A percentile compares a stretch with the other conserved stretches of the same genome.
phyloP scores from a whole-genome alignment of 768 basidiomycete genomes.

The Pholiota microspora region DNA sequence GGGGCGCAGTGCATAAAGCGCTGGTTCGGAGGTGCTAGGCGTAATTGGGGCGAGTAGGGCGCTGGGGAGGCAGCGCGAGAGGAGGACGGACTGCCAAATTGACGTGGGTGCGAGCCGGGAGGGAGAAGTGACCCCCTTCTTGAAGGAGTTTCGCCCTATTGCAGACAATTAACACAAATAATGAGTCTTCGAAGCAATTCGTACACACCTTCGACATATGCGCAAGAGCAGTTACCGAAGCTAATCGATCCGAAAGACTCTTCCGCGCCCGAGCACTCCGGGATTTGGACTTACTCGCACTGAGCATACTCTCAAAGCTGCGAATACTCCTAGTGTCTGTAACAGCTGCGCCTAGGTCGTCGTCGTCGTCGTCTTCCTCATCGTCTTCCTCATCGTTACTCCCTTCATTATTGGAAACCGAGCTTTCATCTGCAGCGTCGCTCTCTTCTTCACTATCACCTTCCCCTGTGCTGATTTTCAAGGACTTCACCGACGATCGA shows the following conservation, averaged over 20 bases:
- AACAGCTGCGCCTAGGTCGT: slow-evolving; percentile 33
- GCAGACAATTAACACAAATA: background rate
- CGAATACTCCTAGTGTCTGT: slow-evolving; percentile 72
- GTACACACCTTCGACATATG: slow-evolving; percentile 22
- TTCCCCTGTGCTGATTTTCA: slow-evolving; percentile 18
- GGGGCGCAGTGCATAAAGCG: slow-evolving; percentile 71
- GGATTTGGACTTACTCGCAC: slow-evolving; percentile 33
- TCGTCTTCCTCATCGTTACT: slow-evolving; percentile 38
- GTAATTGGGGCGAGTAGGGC: slow-evolving; percentile 30
- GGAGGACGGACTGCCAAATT: slow-evolving; percentile 13
- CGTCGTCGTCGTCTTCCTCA: slow-evolving; percentile 38
- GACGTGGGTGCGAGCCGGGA: slow-evolving; percentile 10
- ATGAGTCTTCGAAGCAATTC: background rate
- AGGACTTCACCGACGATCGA: slow-evolving; percentile 29
- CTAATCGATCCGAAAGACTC: slow-evolving; percentile 80
- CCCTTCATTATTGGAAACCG: background rate
- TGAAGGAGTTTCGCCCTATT: slow-evolving; percentile 4
- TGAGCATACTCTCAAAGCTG: slow-evolving; percentile 89
- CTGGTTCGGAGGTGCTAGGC: slow-evolving; percentile 59
- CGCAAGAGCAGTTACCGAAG: slow-evolving; percentile 66
- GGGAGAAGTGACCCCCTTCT: slow-evolving; percentile 35
- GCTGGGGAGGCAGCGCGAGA: slow-evolving; percentile 32
- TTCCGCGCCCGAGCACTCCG: slow-evolving; percentile 40
- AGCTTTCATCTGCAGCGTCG: slow-evolving; percentile 28
- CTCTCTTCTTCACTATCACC: slow-evolving; percentile 36